These are phyloP conservation scores for Begonia fuchsioides DNA, from an alignment of 306 rosid species.

Conservation along the genomic window DNA sequence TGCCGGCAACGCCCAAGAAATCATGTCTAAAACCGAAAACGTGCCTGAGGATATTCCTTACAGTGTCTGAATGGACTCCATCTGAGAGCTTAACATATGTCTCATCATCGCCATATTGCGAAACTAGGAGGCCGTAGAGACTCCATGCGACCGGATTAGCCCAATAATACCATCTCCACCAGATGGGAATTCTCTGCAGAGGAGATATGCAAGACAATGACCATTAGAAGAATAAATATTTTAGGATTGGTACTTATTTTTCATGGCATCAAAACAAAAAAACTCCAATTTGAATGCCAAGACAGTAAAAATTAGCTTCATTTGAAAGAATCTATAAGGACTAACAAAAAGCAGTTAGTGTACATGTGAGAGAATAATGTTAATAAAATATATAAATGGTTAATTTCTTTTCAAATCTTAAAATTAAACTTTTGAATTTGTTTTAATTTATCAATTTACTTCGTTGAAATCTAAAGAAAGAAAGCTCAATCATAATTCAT, in stretches of 20 bases:
- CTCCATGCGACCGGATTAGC: slow-evolving; percentile 96
- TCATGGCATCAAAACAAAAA: too few relatives aligned
- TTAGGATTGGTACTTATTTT: too few relatives aligned
- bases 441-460: background rate
- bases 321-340: too few relatives aligned
- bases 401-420: too few relatives aligned
- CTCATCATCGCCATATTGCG: slow-evolving; percentile 68
- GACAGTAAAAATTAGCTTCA: too few relatives aligned
- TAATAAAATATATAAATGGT: too few relatives aligned
- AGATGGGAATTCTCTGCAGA: slow-evolving; percentile 86
- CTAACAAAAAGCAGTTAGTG: too few relatives aligned
- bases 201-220: background rate
- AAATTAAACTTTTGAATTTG: too few relatives aligned
- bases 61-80: slow-evolving; percentile 25
- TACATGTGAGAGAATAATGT: too few relatives aligned
- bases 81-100: slow-evolving; percentile 45
- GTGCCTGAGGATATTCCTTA: slow-evolving; percentile 33
- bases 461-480: background rate
- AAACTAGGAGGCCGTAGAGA: slow-evolving; percentile 73
- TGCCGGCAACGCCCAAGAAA: slow-evolving; percentile 50
- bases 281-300: too few relatives aligned
- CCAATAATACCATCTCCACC: slow-evolving; percentile 99
- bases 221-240: too few relatives aligned
- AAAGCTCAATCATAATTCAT: slow-evolving; percentile 2
- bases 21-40: slow-evolving; percentile 80